A percentile compares a stretch with the other conserved stretches of the same genome.
Evolutionary conservation across 1,284 basidiomycete species (phyloP).

Genomic region (Boletus semigastroideus): DNA sequence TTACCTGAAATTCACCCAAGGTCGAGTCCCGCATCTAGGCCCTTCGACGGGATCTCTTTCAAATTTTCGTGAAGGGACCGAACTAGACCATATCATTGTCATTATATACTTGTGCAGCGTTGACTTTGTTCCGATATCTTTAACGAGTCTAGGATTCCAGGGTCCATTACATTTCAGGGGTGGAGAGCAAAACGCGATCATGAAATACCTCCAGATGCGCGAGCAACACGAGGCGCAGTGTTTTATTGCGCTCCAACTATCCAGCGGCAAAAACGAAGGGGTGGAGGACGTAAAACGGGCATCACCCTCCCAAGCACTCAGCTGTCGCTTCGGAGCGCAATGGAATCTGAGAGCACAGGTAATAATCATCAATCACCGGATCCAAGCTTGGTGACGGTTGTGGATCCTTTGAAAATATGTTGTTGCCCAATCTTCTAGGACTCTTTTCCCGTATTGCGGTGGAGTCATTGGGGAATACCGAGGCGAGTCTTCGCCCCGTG

Average conservation of each 20-base stretch:
- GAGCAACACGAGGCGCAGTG: slow-evolving; percentile 9
- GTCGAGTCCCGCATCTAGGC: not conserved
- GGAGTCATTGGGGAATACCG: not conserved
- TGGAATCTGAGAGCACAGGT: not conserved
- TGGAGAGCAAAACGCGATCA: not conserved
- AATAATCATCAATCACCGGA: not conserved
- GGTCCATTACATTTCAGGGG: not conserved
- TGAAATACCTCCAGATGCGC: not conserved
- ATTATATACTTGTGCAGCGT: not conserved
- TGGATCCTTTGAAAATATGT: not conserved
- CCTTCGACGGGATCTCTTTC: not conserved
- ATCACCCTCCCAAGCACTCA: not conserved
- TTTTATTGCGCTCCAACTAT: not conserved
- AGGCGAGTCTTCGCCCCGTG: too few relatives aligned
- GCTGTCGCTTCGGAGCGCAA: not conserved
- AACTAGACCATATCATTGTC: not conserved
- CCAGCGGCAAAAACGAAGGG: slow-evolving; percentile 1
- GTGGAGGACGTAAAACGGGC: slow-evolving; percentile 12
- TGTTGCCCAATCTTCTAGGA: not conserved
- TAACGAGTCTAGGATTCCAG: not conserved
- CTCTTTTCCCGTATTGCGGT: not conserved
- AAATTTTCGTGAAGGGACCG: not conserved
- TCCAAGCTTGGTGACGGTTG: not conserved
- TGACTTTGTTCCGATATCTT: not conserved
- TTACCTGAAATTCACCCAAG: too few relatives aligned